phyloP scores from a whole-genome alignment of 2,329 filamentous ascomycete genomes.

The Clonostachys rosea region DNA sequence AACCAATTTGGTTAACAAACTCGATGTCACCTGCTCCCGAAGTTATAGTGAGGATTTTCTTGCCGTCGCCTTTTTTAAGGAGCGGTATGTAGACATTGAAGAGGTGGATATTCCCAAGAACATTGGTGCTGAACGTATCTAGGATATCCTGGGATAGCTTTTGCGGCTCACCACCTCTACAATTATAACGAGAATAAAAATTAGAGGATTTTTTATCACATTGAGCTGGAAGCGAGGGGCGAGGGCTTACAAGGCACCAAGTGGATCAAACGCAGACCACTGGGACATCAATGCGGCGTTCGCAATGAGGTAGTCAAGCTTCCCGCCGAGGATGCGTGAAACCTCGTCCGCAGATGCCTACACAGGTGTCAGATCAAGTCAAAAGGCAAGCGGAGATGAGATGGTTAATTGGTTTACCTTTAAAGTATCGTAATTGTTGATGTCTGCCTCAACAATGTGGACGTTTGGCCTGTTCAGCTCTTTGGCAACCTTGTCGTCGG shows the following conservation, averaged over 20 bases:
- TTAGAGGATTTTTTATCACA: background rate
- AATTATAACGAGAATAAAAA: background rate
- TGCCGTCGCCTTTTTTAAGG: conserved; percentile 36
- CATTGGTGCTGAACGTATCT: conserved; percentile 34
- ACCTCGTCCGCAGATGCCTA: background rate
- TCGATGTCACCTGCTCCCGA: conserved; percentile 39
- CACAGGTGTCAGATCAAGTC: background rate
- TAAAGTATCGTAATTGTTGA: conserved; percentile 30
- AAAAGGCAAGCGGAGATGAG: background rate
- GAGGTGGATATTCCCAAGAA: conserved; percentile 42
- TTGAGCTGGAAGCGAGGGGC: background rate
- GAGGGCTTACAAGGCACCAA: conserved; percentile 2
- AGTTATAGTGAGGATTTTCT: conserved; percentile 47
- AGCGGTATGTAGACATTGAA: conserved; percentile 47
- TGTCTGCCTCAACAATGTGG: conserved; percentile 38
- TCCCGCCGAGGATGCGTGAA: conserved; percentile 20
- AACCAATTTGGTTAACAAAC: conserved; percentile 23
- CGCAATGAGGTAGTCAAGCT: conserved; percentile 59
- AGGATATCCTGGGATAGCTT: conserved; percentile 1
- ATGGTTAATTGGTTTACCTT: conserved; percentile 14
- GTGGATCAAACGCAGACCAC: background rate
- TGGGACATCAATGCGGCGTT: conserved; percentile 45
- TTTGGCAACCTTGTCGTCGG: conserved; percentile 33
- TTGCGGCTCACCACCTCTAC: background rate
- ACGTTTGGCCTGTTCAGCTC: conserved; percentile 36